These are phyloP conservation scores for Periconia sp. DNA, from an alignment of 2,329 filamentous ascomycete species.

Conservation along the genomic window DNA sequence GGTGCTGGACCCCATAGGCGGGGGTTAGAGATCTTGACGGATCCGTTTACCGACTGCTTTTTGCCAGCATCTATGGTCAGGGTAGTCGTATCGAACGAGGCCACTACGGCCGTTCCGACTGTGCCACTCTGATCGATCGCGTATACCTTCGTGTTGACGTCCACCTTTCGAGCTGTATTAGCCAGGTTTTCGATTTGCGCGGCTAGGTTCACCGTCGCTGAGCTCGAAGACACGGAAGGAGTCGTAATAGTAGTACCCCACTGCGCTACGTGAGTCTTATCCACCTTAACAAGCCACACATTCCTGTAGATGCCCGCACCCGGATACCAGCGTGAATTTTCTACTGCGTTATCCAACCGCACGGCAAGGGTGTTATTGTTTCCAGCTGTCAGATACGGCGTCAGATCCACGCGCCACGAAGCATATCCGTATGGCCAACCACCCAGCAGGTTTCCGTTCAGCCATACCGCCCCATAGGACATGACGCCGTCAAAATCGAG, in stretches of 20 bases:
- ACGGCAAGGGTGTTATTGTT: slow-evolving; percentile 54
- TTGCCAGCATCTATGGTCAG: slow-evolving; percentile 32
- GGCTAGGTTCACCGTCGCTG: slow-evolving; percentile 49
- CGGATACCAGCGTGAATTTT: slow-evolving; percentile 58
- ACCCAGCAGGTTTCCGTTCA: slow-evolving; percentile 54
- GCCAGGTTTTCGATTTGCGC: slow-evolving; percentile 53
- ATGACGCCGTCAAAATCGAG: slow-evolving; percentile 56
- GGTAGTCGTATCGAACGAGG: slow-evolving; percentile 29
- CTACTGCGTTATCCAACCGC: slow-evolving; percentile 53
- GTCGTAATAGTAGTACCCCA: slow-evolving; percentile 55
- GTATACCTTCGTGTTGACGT: slow-evolving; percentile 47
- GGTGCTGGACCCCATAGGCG: slow-evolving; percentile 54
- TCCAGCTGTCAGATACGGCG: slow-evolving; percentile 42
- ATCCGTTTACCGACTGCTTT: slow-evolving; percentile 38
- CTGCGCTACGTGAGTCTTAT: slow-evolving; percentile 50
- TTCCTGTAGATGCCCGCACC: slow-evolving; percentile 58
- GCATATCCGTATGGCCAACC: slow-evolving; percentile 57
- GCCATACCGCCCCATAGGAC: slow-evolving; percentile 55
- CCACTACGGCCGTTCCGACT: slow-evolving; percentile 29
- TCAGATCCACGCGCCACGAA: slow-evolving; percentile 56
- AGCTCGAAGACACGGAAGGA: slow-evolving; percentile 40
- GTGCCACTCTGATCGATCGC: slow-evolving; percentile 37
- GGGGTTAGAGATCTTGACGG: slow-evolving; percentile 43
- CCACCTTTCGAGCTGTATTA: slow-evolving; percentile 34
- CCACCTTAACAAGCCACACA: slow-evolving; percentile 56